phyloP scores from a whole-genome alignment of 257 asterid species.

The Jacaranda mimosifolia region DNA sequence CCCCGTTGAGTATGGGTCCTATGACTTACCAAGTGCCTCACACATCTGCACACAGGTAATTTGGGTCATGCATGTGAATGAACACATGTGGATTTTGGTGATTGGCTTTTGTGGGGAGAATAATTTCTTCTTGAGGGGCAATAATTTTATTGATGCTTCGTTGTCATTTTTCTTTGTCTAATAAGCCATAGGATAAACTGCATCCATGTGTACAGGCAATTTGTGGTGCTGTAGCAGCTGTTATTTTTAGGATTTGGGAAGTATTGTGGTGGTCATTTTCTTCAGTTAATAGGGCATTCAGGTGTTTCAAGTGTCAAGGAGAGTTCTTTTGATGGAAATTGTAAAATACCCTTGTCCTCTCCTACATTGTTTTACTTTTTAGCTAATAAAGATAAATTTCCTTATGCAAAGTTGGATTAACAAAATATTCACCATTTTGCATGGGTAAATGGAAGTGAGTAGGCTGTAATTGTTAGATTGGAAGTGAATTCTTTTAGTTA shows the following conservation, averaged over 20 bases:
- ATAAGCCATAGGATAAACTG: constrained; percentile 34
- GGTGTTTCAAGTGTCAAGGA: constrained; percentile 3
- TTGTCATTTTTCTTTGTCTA: constrained; percentile 27
- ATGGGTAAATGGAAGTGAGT: too few relatives aligned
- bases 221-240: constrained; percentile 19
- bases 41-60: constrained; percentile 60
- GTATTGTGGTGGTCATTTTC: background rate
- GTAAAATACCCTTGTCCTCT: constrained; percentile 19
- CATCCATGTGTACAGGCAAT: constrained; percentile 38
- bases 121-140: background rate
- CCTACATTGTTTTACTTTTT: background rate
- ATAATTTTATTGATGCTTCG: constrained; percentile 11
- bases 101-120: constrained; percentile 1
- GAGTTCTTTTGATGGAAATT: constrained; percentile 25
- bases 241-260: constrained; percentile 6
- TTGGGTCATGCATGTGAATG: constrained; percentile 3
- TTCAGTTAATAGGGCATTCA: constrained; percentile 18
- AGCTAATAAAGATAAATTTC: too few relatives aligned
- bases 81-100: background rate
- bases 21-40: constrained; percentile 58
- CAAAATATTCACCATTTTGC: too few relatives aligned
- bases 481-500: too few relatives aligned
- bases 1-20: constrained; percentile 55
- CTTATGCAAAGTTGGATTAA: too few relatives aligned
- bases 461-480: too few relatives aligned